Base-by-base conservation (phyloP, 805 yeast genomes). In the Yarrowia osloensis region DNA sequence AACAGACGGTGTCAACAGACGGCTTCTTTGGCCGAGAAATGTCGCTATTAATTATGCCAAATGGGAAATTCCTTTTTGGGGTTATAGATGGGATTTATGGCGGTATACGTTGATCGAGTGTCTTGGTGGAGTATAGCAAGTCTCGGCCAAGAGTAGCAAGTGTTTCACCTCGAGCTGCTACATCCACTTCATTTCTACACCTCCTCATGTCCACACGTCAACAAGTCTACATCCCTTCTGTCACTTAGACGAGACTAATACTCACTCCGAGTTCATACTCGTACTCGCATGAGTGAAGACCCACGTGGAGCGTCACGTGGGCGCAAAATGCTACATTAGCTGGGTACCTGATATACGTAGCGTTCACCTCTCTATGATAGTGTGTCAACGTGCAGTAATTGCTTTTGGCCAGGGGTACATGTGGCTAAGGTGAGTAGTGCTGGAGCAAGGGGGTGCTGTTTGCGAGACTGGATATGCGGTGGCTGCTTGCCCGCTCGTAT, bases 21-120 rank as follows among this genome's bases (percentile, higher is more conserved):
- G 19, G 33, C 21, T 1, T 15, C n/a, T 22, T 22, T 22, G 11
- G 26, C 55, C 55, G 55, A 50, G 55, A 50, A 50, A 31, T 50
- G 55, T 50, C 28, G 55, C 39, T 13, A 50, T 50, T 50, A 31
- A 50, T 50, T 50, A 31, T 33, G 26, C 57, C 57, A 19, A 31
- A 12, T 5, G 3, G 49, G 49, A 44, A 44, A 24, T 44, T 5
- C 49, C 49, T 6, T 6, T 24, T 44, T 24, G 49, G 19, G 29
- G 17, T 19, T 39, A 19, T 40, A 40, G 4, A 21, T 21, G 22
- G 42, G 4, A 19, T n/a, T 39, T 39, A 39, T 35, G 15, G 39
- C 31, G 4, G 4, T n/a, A n/a, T n/a, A n/a, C n/a, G n/a, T n/a
- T n/a, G n/a, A n/a, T n/a, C n/a, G n/a, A n/a, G n/a, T n/a, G n/a